Conservation (phyloP, 2,329 filamentous ascomycete genomes). For the Neocucurbitaria cava region DNA sequence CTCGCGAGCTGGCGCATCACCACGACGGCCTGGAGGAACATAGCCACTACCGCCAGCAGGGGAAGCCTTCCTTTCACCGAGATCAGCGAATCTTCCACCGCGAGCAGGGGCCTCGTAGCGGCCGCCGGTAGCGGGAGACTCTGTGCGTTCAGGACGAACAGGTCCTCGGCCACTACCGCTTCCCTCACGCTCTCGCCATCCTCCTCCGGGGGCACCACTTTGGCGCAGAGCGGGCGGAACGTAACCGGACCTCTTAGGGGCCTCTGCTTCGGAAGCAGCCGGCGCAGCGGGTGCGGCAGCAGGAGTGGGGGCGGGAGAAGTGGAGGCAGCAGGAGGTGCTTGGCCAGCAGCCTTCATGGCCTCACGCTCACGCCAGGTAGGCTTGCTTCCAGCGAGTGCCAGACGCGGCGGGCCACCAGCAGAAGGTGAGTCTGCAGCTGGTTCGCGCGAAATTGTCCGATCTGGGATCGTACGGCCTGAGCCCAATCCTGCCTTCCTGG, state of each 20-base stretch:
- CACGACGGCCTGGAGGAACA: slow-evolving; percentile 37
- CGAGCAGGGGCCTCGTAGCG: slow-evolving; percentile 39
- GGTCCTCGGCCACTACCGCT: slow-evolving; percentile 37
- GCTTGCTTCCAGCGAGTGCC: slow-evolving; percentile 66
- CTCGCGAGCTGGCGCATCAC: slow-evolving; percentile 22
- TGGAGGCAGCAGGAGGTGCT: slow-evolving; percentile 35
- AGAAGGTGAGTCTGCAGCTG: slow-evolving; percentile 44
- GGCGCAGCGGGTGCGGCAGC: slow-evolving; percentile 41
- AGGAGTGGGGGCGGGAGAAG: slow-evolving; percentile 43
- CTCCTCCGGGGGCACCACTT: slow-evolving; percentile 40
- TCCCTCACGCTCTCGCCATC: slow-evolving; percentile 48
- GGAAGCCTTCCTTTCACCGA: slow-evolving; percentile 38
- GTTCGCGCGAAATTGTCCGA: slow-evolving; percentile 42
- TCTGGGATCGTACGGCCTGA: slow-evolving; percentile 32
- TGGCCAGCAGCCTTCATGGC: slow-evolving; percentile 54
- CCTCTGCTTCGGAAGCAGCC: slow-evolving; percentile 35
- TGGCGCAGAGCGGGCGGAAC: slow-evolving; percentile 55
- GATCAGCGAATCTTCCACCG: slow-evolving; percentile 36
- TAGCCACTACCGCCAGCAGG: slow-evolving; percentile 42
- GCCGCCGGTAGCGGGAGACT: slow-evolving; percentile 41
- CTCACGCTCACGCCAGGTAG: slow-evolving; percentile 77
- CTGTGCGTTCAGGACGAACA: slow-evolving; percentile 22
- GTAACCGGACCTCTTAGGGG: slow-evolving; percentile 53
- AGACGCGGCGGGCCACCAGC: slow-evolving; percentile 66
- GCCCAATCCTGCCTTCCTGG: slow-evolving; percentile 59